Evolutionary conservation across 768 basidiomycete species (phyloP), one percentile per base, ranked within the genome.

Genomic region (Podaxis sp.): DNA sequence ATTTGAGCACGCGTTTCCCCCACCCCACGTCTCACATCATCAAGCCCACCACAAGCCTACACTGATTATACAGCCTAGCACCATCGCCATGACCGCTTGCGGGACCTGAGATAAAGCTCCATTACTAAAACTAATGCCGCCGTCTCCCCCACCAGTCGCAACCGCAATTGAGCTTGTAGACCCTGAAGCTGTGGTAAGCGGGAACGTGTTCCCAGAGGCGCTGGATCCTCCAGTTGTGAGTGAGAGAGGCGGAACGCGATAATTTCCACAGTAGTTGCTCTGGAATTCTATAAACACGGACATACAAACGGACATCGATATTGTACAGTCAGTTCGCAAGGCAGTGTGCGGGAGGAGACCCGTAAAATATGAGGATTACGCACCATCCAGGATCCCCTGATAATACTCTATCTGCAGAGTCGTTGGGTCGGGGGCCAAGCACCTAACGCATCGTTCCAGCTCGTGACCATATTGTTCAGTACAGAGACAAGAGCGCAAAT

Each of bases 341-440:
- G 49, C 24, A 3, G 8, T 28, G 49, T 19, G 42, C 13, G 15
- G 42, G 12, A 13, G 42, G n/a, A n/a, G 26, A 12, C 11, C 9
- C n/a, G 17, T n/a, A 39, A 4, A 38, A 48, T 49, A 11, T 4
- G 17, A 28, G 12, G 17, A 19, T 8, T 13, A 59, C 59, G 12
- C 38, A 60, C 59, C 59, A 26, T 17, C 40, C 22, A 59, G 36
- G 3, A 59, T 59, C 13, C 59, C 59, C 17, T 60, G 59, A 60
- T 60, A 42, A 40, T 60, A 60, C 40, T 52, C 59, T 40, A 12
- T 17, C 26, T 51, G 24, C 22, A 9, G 24, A 9, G 33, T 9
- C n/a, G 59, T 60, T 12, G 59, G 59, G 19, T 52, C 52, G 12
- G 59, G 59, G 19, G 49, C 51, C 17, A 60, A 8, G 30, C 59